phyloP scores from a whole-genome alignment of 176 grass and related monocot species.

The Oryza meyeriana region DNA sequence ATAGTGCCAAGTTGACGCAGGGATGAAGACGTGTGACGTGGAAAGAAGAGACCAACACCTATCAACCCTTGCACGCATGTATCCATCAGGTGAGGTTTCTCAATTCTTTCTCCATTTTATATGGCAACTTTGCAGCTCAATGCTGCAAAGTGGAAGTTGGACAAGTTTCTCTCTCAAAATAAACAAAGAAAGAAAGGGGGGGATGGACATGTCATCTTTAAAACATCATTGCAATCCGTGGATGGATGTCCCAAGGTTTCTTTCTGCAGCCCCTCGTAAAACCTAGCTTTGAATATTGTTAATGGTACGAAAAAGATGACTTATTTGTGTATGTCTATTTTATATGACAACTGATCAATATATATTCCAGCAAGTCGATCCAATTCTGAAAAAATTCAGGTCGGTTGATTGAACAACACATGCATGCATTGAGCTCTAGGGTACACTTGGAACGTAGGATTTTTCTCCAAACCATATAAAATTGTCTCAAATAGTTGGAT shows the following conservation, averaged over 20 bases:
- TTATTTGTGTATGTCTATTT: neutral
- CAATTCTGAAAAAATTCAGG: neutral
- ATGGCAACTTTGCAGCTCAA: neutral
- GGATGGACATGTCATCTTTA: neutral
- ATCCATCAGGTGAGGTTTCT: neutral
- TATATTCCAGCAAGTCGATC: neutral
- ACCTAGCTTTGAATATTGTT: neutral
- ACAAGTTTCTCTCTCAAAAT: neutral
- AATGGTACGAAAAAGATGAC: neutral
- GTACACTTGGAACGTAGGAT: neutral
- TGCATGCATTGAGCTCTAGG: neutral
- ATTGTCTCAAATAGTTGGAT: neutral
- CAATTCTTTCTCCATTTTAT: neutral
- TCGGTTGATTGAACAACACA: neutral
- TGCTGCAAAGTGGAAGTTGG: neutral
- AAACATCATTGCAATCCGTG: neutral
- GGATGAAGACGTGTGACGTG: neutral
- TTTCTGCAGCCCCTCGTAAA: neutral
- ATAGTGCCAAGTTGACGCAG: neutral
- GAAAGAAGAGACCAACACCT: neutral
- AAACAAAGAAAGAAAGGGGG: neutral
- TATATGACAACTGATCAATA: neutral
- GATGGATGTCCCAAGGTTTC: neutral
- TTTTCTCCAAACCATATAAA: too few relatives aligned
- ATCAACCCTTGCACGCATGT: neutral